A percentile compares a stretch with the other conserved stretches of the same genome.
phyloP scores from a whole-genome alignment of 208 protist genomes.

The Crithidia brevicula region DNA sequence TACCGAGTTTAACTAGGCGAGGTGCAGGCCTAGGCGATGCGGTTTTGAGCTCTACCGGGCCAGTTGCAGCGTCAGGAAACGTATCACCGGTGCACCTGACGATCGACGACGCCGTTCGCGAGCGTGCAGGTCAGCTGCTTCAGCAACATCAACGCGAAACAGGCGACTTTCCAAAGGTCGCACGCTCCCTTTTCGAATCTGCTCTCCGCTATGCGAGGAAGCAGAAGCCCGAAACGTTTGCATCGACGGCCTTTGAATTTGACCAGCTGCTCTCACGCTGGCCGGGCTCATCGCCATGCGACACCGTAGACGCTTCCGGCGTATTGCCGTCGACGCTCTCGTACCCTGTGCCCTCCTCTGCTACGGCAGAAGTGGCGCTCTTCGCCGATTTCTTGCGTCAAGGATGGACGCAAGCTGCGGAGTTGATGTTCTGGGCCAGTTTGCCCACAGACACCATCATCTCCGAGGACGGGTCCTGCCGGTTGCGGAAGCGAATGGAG shows the following conservation, averaged over 20 bases:
- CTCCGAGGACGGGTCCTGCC: too few species aligned
- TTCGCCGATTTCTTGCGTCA: not conserved
- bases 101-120: not conserved
- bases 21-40: too few species aligned
- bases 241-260: not conserved
- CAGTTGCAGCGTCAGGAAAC: too few species aligned
- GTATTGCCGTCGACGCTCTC: not conserved
- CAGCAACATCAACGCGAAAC: not conserved
- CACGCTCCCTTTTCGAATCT: not conserved
- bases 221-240: conserved; percentile 1
- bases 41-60: too few species aligned
- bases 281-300: not conserved
- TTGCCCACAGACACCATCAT: too few species aligned
- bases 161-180: not conserved
- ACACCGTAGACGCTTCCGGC: not conserved
- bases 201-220: not conserved
- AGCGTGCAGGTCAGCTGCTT: not conserved
- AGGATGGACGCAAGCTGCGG: too few species aligned
- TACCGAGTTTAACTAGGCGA: too few species aligned
- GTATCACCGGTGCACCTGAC: not conserved
- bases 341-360: not conserved
- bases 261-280: not conserved
- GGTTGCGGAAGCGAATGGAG: too few species aligned
- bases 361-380: not conserved
- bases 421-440: too few species aligned